phyloP scores from a whole-genome alignment of 169 alveolate species.

The Miamiensis avidus region DNA sequence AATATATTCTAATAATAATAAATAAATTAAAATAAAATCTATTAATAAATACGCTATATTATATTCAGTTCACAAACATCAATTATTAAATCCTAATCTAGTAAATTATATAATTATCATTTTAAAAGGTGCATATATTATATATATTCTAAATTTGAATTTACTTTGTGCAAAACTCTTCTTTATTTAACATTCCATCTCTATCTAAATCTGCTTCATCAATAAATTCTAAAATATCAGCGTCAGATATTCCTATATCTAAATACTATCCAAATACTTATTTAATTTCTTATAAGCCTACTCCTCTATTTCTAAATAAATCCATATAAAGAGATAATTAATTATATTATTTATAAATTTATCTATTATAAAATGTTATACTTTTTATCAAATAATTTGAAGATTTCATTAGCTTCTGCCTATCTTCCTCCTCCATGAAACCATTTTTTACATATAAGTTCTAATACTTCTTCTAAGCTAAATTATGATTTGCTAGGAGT shows the following conservation, averaged over 20 bases:
- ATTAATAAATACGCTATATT: no score
- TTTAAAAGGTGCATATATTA: no score
- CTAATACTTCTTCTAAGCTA: background rate
- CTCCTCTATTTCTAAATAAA: constrained; percentile 7
- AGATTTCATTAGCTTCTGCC: constrained; percentile 21
- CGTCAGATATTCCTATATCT: constrained; percentile 18
- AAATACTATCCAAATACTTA: constrained; percentile 22
- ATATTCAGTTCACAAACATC: no score
- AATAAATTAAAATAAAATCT: no score
- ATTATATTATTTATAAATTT: background rate
- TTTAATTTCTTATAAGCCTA: constrained; percentile 12
- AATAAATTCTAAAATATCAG: constrained; percentile 23
- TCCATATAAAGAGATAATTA: background rate
- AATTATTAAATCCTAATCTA: no score
- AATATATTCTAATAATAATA: no score
- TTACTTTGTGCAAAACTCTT: constrained; percentile 26
- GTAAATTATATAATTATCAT: no score
- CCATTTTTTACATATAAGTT: constrained; percentile 20
- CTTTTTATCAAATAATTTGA: constrained; percentile 29
- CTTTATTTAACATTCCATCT: constrained; percentile 17
- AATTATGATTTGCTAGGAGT: background rate
- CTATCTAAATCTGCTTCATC: constrained; percentile 23
- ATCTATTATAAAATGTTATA: background rate
- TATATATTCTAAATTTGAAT: no score
- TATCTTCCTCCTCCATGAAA: constrained; percentile 25